Evolutionary conservation across 306 rosid genomes (phyloP).

Genomic region (Dryas alaskensis): DNA sequence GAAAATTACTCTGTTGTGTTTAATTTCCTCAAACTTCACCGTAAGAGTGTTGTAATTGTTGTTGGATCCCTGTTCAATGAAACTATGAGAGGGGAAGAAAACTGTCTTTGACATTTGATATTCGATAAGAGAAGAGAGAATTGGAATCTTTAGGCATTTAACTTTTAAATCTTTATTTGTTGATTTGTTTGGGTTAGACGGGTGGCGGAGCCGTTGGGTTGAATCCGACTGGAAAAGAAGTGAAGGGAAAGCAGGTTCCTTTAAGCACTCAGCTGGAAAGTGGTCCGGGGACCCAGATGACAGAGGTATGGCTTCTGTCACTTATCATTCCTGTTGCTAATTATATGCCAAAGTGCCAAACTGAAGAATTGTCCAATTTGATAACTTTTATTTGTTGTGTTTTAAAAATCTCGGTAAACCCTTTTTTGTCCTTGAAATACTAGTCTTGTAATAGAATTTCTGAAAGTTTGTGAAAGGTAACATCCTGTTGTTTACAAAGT

Average conservation of each 20-base stretch:
- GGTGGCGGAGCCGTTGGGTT: slow-evolving; percentile 86
- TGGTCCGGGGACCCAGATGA: slow-evolving; percentile 96
- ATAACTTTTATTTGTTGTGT: too few species aligned
- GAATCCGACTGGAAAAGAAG: slow-evolving; percentile 77
- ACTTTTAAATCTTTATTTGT: not conserved
- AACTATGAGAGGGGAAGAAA: too few species aligned
- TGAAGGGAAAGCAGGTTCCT: slow-evolving; percentile 93
- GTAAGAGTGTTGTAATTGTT: too few species aligned
- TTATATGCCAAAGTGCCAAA: not conserved
- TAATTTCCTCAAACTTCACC: too few species aligned
- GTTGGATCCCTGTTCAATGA: too few species aligned
- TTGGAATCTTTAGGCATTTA: not conserved
- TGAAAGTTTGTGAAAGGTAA: not conserved
- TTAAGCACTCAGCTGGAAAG: slow-evolving; percentile 78
- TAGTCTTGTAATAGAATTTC: not conserved
- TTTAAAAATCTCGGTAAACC: too few species aligned
- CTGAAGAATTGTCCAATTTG: not conserved
- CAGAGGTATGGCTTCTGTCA: slow-evolving; percentile 51
- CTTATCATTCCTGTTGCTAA: slow-evolving; percentile 13
- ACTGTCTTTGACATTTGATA: not conserved
- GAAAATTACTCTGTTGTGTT: too few species aligned
- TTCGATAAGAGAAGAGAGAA: not conserved
- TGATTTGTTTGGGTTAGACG: slow-evolving; percentile 46
- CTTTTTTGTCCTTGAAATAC: too few species aligned
- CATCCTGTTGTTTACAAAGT: not conserved